Conservation (phyloP, 768 basidiomycete genomes). For the Rhodotorula diobovata region DNA sequence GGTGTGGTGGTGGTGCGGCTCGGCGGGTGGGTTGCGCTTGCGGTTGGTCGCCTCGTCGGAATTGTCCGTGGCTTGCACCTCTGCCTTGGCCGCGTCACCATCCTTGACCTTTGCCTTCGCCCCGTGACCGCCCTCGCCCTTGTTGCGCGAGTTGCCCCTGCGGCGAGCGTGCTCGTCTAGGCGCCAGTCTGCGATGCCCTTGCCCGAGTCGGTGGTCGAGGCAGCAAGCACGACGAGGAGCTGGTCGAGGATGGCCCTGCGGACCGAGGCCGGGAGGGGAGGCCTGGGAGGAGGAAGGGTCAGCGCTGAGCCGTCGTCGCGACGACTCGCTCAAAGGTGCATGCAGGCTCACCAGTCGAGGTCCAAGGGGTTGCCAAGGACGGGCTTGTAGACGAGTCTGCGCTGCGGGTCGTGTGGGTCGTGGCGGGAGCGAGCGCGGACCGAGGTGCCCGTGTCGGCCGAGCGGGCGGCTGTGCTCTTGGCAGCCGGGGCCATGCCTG, state of each 20-base stretch:
- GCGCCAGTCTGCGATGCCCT: constrained; percentile 24
- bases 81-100: neutral
- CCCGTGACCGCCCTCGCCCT: neutral
- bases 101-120: neutral
- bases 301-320: neutral
- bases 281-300: constrained; percentile 16
- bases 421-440: constrained; percentile 19
- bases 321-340: too few species aligned
- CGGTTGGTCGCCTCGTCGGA: neutral
- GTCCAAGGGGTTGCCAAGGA: constrained; percentile 26
- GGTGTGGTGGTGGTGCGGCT: too few species aligned
- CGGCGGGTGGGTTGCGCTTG: too few species aligned
- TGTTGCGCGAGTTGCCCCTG: neutral
- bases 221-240: constrained; percentile 13
- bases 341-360: constrained; percentile 27
- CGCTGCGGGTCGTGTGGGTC: constrained; percentile 8
- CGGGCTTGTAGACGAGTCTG: constrained; percentile 29
- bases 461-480: neutral
- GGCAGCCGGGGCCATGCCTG: neutral
- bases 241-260: constrained; percentile 23
- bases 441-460: constrained; percentile 15
- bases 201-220: neutral
- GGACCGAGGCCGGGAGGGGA: constrained; percentile 14
- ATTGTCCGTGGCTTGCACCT: neutral
- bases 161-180: constrained; percentile 21